Base-by-base conservation (phyloP, 2,329 filamentous ascomycete genomes). In the Monosporascus sp. region DNA sequence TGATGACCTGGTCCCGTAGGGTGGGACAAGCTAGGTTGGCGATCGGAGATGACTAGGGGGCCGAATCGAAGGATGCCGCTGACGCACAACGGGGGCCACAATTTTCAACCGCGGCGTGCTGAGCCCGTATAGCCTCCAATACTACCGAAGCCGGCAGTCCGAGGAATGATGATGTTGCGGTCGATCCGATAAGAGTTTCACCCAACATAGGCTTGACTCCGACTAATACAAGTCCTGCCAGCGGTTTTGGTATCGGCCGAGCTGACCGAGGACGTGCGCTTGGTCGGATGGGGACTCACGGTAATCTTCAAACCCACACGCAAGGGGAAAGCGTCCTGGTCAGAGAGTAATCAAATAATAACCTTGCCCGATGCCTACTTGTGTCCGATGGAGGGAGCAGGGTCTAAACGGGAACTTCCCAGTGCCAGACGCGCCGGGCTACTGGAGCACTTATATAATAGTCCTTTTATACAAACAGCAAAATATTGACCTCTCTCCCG, bases 1-100 rank as follows among this genome's bases (percentile, higher is more conserved):
- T 52, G 54, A 51, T 11, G 31, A 34, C 31, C 54, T 55, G 31
- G 54, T 51, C 24, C 51, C 51, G 50, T 36, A 36, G 14, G 24
- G 42, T 46, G 42, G 42, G 42, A 46, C 42, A 46, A 24, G 42
- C 42, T 18, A 11, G 9, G 9, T 31, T 18, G 42, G 41, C 22
- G 42, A 46, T 46, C 42, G 42, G 42, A 46, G 24, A 46, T 46
- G 42, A 46, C 22, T 11, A 24, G 42, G 42, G 42, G 42, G 42
- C 24, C 24, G 22, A 27, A 46, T 27, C 42, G 20, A 46, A 46
- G 42, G 24, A 46, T 31, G 11, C 42, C 42, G 42, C 42, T 46
- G 42, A 46, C 42, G 6, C 4, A 27, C 15, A 31, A 46, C 11
- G 42, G 42, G 24, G 42, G 42, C 42, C 42, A 46, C 22, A 46